Conservation (phyloP, 2,329 filamentous ascomycete genomes). For the Claviceps pazoutovae region DNA sequence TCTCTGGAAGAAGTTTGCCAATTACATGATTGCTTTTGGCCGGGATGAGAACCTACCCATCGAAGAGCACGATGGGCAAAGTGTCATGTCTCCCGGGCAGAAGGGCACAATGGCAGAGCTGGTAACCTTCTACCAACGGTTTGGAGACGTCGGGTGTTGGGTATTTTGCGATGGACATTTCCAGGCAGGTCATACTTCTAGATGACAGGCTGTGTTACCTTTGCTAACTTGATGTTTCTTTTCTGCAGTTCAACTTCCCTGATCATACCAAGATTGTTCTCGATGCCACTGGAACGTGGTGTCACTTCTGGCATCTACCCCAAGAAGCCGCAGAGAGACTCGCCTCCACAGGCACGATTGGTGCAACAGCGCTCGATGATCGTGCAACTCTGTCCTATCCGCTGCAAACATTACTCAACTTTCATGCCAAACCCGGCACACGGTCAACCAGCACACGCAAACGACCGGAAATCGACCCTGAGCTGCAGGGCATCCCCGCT, state of each 20-base stretch:
- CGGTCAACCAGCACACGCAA: slow-evolving; percentile 35
- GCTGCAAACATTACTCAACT: slow-evolving; percentile 60
- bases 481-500: slow-evolving; percentile 49
- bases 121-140: slow-evolving; percentile 69
- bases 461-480: slow-evolving; percentile 45
- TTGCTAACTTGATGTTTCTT: neutral
- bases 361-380: slow-evolving; percentile 55
- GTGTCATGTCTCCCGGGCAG: slow-evolving; percentile 24
- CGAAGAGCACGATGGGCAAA: slow-evolving; percentile 30
- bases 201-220: neutral
- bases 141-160: slow-evolving; percentile 72
- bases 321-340: slow-evolving; percentile 56
- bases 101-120: slow-evolving; percentile 36
- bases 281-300: slow-evolving; percentile 58
- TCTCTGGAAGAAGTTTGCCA: slow-evolving; percentile 60
- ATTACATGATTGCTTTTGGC: slow-evolving; percentile 62
- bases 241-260: slow-evolving; percentile 62
- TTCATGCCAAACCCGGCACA: slow-evolving; percentile 34
- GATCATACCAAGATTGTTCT: slow-evolving; percentile 78
- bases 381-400: slow-evolving; percentile 60
- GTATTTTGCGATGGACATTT: slow-evolving; percentile 68
- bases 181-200: slow-evolving; percentile 35
- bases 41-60: slow-evolving; percentile 47
- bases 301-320: slow-evolving; percentile 65
- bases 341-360: slow-evolving; percentile 49